Base-by-base conservation (phyloP, 768 basidiomycete genomes). In the Suillus clintonianus region DNA sequence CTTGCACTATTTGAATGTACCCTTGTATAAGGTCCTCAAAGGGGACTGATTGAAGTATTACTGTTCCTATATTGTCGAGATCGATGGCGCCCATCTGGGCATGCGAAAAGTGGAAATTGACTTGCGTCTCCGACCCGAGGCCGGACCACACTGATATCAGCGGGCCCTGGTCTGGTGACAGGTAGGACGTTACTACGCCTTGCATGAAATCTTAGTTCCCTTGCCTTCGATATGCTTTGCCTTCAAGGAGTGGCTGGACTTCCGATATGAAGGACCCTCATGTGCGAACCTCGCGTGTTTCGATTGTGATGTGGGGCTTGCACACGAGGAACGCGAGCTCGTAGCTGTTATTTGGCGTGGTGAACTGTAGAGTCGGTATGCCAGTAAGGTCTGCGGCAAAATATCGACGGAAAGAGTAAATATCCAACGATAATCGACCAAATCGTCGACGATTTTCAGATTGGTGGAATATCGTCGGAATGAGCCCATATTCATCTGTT, bases 241-340 rank as follows among this genome's bases (percentile, higher is more conserved):
- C 60, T 19, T 14, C 19, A 34, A 34, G 43, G 14, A 64, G 57
- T n/a, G 53, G 62, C 48, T 51, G 48, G 17, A 69, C 71, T 0
- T 59, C 54, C 63, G 70, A 67, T 19, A 64, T 65, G 22, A 69
- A 67, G 62, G 61, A 64, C 1, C 64, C 67, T n/a, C 41, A 55
- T 22, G 69, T 67, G 30, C 64, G 63, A 19, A 72, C 47, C 47
- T 72, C 69, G 15, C 71, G 65, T 17, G 68, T 70, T 60, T 72
- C 66, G 5, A 71, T 64, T 2, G 61, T 65, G 30, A 67, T 59
- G 17, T 73, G 67, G 1, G 72, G 71, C 43, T 70, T 70, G 59
- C 72, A 72, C 17, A 62, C 62, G 24, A 72, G 62, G 60, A 73
- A 72, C 10, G 60, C 61, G 2, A 72, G 1, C n/a, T 72, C 43